Conservation (phyloP, 2,329 filamentous ascomycete genomes). For the Pseudocercospora eumusae region DNA sequence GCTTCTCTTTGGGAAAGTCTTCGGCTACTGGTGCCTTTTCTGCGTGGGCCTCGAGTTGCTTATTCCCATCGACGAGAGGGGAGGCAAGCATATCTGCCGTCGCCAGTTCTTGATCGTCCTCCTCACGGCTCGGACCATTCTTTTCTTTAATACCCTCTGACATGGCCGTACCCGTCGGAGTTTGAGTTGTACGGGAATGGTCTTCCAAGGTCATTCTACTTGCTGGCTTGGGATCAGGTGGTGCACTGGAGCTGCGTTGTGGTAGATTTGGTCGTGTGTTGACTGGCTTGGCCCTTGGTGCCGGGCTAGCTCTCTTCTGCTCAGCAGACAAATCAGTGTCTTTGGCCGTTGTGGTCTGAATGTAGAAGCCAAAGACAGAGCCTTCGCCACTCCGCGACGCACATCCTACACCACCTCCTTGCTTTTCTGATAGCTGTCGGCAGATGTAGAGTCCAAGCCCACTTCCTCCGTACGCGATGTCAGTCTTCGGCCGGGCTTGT, state of each 20-base stretch:
- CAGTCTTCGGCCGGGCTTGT: slow-evolving; percentile 66
- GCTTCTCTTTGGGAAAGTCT: background rate
- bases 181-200: background rate
- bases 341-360: slow-evolving; percentile 47
- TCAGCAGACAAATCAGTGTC: background rate
- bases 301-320: background rate
- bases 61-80: background rate
- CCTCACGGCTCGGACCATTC: background rate
- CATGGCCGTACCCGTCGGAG: background rate
- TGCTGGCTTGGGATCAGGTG: background rate
- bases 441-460: slow-evolving; percentile 71
- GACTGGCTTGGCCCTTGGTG: background rate
- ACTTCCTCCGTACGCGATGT: slow-evolving; percentile 70
- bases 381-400: slow-evolving; percentile 59
- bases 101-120: background rate
- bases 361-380: slow-evolving; percentile 68
- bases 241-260: background rate
- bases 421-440: slow-evolving; percentile 66
- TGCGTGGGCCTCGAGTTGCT: background rate
- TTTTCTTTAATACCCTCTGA: background rate
- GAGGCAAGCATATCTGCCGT: background rate
- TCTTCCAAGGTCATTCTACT: background rate
- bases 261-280: background rate
- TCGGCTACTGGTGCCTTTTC: background rate
- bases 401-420: slow-evolving; percentile 69